Conservation (phyloP, 208 protist genomes). For the Leishmania braziliensis region DNA sequence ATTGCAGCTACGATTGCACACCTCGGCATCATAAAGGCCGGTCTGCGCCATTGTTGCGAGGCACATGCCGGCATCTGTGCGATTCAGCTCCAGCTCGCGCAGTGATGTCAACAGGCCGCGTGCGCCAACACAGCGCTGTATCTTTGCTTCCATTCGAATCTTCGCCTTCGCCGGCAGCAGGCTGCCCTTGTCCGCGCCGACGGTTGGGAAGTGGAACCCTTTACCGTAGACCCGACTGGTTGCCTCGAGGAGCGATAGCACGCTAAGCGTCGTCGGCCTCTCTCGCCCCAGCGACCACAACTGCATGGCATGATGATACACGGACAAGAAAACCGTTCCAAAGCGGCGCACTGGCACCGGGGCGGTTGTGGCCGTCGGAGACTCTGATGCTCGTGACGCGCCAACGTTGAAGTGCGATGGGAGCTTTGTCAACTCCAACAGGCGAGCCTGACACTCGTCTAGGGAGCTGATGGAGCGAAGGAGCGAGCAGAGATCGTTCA, state of each 20-base stretch:
- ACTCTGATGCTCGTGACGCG: neutral
- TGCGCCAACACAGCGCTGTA: conserved; percentile 75
- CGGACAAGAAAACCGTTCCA: conserved; percentile 25
- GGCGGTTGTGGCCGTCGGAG: neutral
- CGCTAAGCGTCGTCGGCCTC: conserved; percentile 41
- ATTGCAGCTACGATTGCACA: conserved; percentile 83
- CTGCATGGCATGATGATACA: conserved; percentile 52
- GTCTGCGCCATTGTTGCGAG: conserved; percentile 69
- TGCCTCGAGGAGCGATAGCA: conserved; percentile 70
- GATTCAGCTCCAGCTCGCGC: conserved; percentile 55
- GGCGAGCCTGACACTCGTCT: conserved; percentile 27
- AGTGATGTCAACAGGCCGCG: conserved; percentile 67
- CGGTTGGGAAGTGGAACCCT: conserved; percentile 59
- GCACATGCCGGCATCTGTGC: conserved; percentile 80
- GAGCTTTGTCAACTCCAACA: conserved; percentile 15
- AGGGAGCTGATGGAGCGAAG: conserved; percentile 60
- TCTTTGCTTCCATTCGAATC: conserved; percentile 87
- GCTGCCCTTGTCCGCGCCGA: conserved; percentile 52
- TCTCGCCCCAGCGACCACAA: conserved; percentile 52
- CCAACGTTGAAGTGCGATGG: neutral
- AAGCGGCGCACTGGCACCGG: conserved; percentile 13
- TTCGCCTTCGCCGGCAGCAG: conserved; percentile 82
- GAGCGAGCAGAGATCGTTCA: conserved; percentile 69
- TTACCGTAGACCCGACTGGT: conserved; percentile 60
- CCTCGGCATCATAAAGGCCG: conserved; percentile 81